Percentiles rank a stretch among this genome's conserved stretches.
phyloP scores from a whole-genome alignment of 345 rosid species.

The Rhodamnia rubescens region DNA sequence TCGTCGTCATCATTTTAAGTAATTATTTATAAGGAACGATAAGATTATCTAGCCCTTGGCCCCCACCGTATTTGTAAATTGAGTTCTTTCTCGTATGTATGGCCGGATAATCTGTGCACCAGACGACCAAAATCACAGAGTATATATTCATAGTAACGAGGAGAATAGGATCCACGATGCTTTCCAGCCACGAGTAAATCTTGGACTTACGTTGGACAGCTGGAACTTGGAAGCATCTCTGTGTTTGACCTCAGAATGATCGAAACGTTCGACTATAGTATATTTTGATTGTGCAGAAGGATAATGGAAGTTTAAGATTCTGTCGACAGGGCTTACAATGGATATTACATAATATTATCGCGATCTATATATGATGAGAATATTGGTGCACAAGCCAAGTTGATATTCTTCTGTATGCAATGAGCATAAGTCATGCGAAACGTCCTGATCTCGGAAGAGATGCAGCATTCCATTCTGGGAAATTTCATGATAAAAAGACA shows the following conservation, averaged over 20 bases:
- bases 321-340: neutral
- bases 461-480: no score
- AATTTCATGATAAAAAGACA: no score
- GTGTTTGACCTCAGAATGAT: neutral
- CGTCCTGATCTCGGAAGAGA: no score
- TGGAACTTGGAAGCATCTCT: neutral
- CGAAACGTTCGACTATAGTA: neutral
- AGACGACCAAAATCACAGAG: neutral
- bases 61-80: neutral
- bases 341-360: neutral
- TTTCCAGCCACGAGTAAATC: neutral
- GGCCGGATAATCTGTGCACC: neutral
- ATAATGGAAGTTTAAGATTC: neutral
- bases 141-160: no score
- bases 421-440: no score
- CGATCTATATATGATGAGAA: neutral
- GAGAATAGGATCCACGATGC: neutral
- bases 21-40: neutral
- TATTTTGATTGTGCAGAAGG: neutral
- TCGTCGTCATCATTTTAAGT: neutral
- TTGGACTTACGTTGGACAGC: neutral
- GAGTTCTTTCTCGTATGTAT: neutral
- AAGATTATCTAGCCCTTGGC: neutral
- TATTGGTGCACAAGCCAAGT: neutral
- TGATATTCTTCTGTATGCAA: neutral